Evolutionary conservation across 2,329 filamentous ascomycete species (phyloP).

Genomic region (Penicillium oxalicum): DNA sequence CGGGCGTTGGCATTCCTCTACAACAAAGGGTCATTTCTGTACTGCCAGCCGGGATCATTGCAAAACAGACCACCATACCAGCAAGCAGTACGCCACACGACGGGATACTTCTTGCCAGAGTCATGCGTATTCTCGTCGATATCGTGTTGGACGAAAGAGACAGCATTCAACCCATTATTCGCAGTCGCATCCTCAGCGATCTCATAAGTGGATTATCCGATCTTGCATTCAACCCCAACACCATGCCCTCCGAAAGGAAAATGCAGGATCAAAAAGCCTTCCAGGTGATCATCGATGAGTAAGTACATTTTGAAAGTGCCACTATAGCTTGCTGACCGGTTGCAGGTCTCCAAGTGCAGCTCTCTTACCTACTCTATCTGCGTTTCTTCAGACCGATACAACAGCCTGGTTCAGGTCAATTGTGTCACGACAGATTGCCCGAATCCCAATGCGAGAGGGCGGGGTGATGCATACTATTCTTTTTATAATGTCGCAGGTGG

Average conservation of each 20-base stretch:
- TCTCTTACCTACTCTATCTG: slow-evolving; percentile 33
- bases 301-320: slow-evolving; percentile 7
- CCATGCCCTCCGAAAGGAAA: slow-evolving; percentile 12
- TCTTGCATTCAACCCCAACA: slow-evolving; percentile 33
- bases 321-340: slow-evolving; percentile 10
- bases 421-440: slow-evolving; percentile 35
- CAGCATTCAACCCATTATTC: slow-evolving; percentile 36
- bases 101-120: slow-evolving; percentile 26
- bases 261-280: slow-evolving; percentile 21
- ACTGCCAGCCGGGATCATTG: slow-evolving; percentile 38
- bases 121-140: slow-evolving; percentile 24
- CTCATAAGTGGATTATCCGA: slow-evolving; percentile 36
- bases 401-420: slow-evolving; percentile 35
- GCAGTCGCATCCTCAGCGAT: slow-evolving; percentile 37
- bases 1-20: slow-evolving; percentile 40
- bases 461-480: slow-evolving; percentile 40
- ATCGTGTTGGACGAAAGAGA: slow-evolving; percentile 29
- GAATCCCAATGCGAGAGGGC: slow-evolving; percentile 34
- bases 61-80: slow-evolving; percentile 25
- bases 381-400: slow-evolving; percentile 33
- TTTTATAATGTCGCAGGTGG: slow-evolving; percentile 40
- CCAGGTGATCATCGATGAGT: slow-evolving; percentile 31
- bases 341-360: slow-evolving; percentile 32
- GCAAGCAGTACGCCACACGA: slow-evolving; percentile 21
- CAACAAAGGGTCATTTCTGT: slow-evolving; percentile 41